Base-by-base conservation (phyloP, 2,329 filamentous ascomycete species). In the Arachnomyces sp. region DNA sequence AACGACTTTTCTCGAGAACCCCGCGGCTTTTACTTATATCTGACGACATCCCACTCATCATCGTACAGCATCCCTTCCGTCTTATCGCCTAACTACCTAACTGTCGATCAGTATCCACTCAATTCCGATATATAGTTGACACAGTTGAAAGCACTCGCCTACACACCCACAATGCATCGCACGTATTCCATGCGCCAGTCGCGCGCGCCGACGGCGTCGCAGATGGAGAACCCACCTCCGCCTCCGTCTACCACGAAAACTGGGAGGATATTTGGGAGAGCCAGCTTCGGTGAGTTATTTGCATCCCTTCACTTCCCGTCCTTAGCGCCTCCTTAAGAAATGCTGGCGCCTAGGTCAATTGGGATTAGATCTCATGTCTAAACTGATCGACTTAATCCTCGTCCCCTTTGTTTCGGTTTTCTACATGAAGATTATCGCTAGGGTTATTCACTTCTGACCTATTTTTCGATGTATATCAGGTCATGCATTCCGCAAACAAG, bases 151-250 rank as follows among this genome's bases (percentile, higher is more conserved):
- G 31, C 5, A 17, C 5, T 15, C 7, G 13, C 4, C n/a, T 8
- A 14, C 8, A 13, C 15, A 38, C 45, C 38, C 57, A 59, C 47
- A 48, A 98, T 98, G 90, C 92, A 98, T 78, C 88, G 90, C 66
- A 95, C 92, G 52, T 98, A 96, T 67, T 95, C 88, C 57, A 94
- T 95, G 92, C 89, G 92, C 82, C 85, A 93, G 70, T 84, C 86
- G 68, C 83, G 92, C 76, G 87, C 87, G 67, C 92, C 92, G 36
- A 98, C 92, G 52, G 92, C 92, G 60, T 93, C 88, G 60, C 80
- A 86, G 63, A 74, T 85, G 47, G 75, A 96, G 79, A 96, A 88
- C 67, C 92, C 92, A 36, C 92, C 89, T 46, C 92, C 92, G 48
- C 90, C 92, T 46, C 69, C 86, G 14, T 95, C 90, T 17, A 83